Base-by-base conservation (phyloP, 129 eudicot genomes). In the Tagetes erecta region DNA sequence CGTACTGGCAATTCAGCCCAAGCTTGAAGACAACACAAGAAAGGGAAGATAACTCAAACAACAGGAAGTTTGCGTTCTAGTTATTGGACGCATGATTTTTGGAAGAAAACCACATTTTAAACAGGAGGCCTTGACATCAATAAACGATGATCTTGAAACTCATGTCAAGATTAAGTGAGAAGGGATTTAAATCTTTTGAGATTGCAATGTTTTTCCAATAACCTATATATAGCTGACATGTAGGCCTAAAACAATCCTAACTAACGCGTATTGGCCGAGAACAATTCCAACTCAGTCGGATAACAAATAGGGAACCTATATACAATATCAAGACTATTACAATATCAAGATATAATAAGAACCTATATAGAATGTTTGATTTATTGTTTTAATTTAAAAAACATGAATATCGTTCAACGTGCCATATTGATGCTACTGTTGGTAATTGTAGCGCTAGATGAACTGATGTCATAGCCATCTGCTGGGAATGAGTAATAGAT, bases 141-240 rank as follows among this genome's bases (percentile, higher is more conserved):
- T 81, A 35, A 80, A 82, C 39, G 79, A 83, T 30, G 94, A 78
- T 59, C 63, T 88, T 36, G 85, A 87, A 35, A 20, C 27, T 20
- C 27, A 20, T 20, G 27, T 20, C 27, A 20, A 20, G 27, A 20
- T 20, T 20, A 20, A 20, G 27, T 20, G 27, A 20, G 27, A 20
- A 20, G 27, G 27, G 27, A 20, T 20, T 20, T 20, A 20, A 20
- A 20, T 20, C 27, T 20, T 20, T 20, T 20, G 27, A 20, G 27
- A 20, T 20, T 20, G 27, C 27, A 20, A 20, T 20, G 27, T 20
- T 20, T 20, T 20, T 20, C 27, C 27, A 20, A 20, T 20, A 20
- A 20, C 27, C 27, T 20, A 20, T 20, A 20, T 20, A 20, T 20
- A 20, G 27, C 27, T 20, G 27, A 20, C 27, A 20, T 20, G 27